Conservation (phyloP, 768 basidiomycete species). For the Chlorophyllum brunneum region DNA sequence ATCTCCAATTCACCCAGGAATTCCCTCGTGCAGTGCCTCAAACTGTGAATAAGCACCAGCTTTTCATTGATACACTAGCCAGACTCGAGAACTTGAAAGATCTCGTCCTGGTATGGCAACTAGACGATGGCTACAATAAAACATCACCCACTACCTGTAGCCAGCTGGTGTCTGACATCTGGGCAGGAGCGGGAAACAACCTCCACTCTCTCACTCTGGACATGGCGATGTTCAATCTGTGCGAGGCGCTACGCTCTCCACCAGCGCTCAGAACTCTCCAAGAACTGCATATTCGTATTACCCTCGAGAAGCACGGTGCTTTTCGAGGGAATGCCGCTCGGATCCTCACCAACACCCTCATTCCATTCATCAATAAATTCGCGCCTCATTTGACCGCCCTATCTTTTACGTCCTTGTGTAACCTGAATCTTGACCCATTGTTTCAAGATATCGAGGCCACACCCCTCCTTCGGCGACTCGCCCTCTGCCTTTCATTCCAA, state of each 20-base stretch:
- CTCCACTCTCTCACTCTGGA: neutral
- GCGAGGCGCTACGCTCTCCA: neutral
- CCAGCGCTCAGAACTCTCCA: neutral
- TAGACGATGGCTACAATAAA: constrained; percentile 1
- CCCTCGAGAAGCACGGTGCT: constrained; percentile 1
- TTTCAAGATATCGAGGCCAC: neutral
- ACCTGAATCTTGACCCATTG: neutral
- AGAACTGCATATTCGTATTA: neutral
- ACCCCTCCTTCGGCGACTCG: neutral
- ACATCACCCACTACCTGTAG: constrained; percentile 3
- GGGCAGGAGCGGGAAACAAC: neutral
- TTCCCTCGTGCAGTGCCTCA: neutral
- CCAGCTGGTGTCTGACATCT: neutral
- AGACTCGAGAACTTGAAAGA: neutral
- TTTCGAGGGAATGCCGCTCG: neutral
- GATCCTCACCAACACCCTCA: neutral
- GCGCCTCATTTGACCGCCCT: neutral
- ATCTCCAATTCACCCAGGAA: neutral
- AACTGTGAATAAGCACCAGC: neutral
- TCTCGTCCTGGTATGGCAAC: neutral
- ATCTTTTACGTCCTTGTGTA: constrained; percentile 2
- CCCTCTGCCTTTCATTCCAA: constrained; percentile 5
- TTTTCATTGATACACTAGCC: neutral
- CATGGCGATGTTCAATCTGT: constrained; percentile 3
- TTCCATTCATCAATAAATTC: constrained; percentile 3